Conservation (phyloP, 129 eudicot species). For the Solidago caesia region DNA sequence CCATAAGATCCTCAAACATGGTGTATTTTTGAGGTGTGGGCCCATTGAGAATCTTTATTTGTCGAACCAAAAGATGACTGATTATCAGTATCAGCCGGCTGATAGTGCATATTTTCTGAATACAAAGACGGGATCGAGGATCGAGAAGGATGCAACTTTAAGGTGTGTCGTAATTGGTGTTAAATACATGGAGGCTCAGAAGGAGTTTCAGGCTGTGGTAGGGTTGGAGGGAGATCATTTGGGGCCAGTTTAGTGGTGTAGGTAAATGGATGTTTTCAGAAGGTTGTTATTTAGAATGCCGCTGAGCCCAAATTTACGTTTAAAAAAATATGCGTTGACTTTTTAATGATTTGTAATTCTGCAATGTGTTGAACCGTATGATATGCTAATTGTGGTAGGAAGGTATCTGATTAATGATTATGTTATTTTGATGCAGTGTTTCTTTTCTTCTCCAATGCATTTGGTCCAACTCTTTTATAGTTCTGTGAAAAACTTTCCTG, state of each 20-base stretch:
- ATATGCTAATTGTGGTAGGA: neutral
- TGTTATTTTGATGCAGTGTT: neutral
- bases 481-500: neutral
- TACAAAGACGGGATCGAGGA: slow-evolving; percentile 44
- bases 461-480: neutral
- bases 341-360: neutral
- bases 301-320: no score
- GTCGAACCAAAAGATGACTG: slow-evolving; percentile 57
- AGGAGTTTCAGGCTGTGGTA: slow-evolving; percentile 62
- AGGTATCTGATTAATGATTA: neutral
- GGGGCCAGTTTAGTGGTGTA: slow-evolving; percentile 49
- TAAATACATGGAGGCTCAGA: slow-evolving; percentile 62
- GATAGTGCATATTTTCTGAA: slow-evolving; percentile 57
- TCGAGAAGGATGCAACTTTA: slow-evolving; percentile 55
- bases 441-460: neutral
- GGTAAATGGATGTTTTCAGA: neutral
- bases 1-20: slow-evolving; percentile 59
- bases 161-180: slow-evolving; percentile 53
- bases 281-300: neutral
- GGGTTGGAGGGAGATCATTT: slow-evolving; percentile 63
- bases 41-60: slow-evolving; percentile 60
- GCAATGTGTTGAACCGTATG: neutral
- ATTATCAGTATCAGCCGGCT: slow-evolving; percentile 51
- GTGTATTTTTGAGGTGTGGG: slow-evolving; percentile 71
- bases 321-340: neutral